These are phyloP conservation scores for Trametopsis cervina DNA, from an alignment of 768 basidiomycete species.

Conservation along the genomic window DNA sequence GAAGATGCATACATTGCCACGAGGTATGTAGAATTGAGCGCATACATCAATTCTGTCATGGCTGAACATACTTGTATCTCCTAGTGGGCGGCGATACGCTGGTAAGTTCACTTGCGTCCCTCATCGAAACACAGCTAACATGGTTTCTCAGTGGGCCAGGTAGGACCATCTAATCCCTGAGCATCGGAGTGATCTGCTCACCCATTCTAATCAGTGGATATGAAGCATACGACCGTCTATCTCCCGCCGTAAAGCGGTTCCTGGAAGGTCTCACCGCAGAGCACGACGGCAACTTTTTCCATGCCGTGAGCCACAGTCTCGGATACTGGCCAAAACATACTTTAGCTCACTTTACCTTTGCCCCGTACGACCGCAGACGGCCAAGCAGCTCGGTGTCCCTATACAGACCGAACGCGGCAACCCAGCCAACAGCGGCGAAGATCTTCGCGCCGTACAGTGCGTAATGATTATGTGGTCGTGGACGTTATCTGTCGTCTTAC, in stretches of 20 bases:
- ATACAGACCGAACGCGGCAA: constrained; percentile 40
- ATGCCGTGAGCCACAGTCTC: constrained; percentile 16
- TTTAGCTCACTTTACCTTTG: neutral
- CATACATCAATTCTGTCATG: neutral
- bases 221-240: constrained; percentile 59
- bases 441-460: constrained; percentile 41
- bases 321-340: neutral
- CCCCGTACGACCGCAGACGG: constrained; percentile 19
- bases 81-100: constrained; percentile 32
- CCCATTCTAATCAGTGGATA: no score
- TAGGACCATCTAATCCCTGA: no score
- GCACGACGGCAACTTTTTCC: constrained; percentile 40
- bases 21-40: constrained; percentile 7
- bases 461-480: neutral
- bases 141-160: no score
- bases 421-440: constrained; percentile 43
- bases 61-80: constrained; percentile 6
- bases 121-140: no score
- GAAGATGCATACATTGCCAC: constrained; percentile 27
- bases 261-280: constrained; percentile 53
- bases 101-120: neutral
- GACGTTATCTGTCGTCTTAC: neutral
- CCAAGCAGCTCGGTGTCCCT: constrained; percentile 24
- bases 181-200: no score
- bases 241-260: constrained; percentile 44